Base-by-base conservation (phyloP, 805 yeast genomes). In the Ogataea philodendri region DNA sequence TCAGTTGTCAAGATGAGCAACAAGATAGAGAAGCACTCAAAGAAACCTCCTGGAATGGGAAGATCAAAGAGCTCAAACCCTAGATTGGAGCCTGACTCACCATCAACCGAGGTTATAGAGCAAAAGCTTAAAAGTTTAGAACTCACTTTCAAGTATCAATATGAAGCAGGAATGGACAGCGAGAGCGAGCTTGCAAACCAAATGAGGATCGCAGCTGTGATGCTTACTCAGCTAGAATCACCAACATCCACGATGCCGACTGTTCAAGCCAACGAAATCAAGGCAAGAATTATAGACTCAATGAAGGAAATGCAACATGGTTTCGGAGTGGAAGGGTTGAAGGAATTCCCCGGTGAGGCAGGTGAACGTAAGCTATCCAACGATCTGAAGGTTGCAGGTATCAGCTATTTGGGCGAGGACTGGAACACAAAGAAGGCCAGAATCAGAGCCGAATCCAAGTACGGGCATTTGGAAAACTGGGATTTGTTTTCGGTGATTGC, bases 191-290 rank as follows among this genome's bases (percentile, higher is more conserved):
- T 87, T 22, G 94, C 96, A 0, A 81, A 86, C 7, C 97, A 93
- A 59, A 86, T 93, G 90, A 74, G 97, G 48, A 89, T 95, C 17
- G 97, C 98, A 0, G 85, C 97, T 1, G 84, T 93, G 4, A 93
- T 93, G 95, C 65, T 93, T 17, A 78, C 88, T 7, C 98, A 93
- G 58, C 63, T 93, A 19, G 97, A 93, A 41, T 74, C 78, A 10
- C 50, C 62, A 5, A 48, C 37, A n/a, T 68, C 77, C 3, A 66
- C 74, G 9, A 54, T 74, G 26, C 67, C 86, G 3, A 66, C 71
- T 20, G 78, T 72, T 28, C 88, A 84, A 54, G 71, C 79, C 3
- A 71, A 72, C 10, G 72, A 76, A 11, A 83, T 87, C 63, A 67
- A 90, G 67, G 68, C 81, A 31, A 66, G 79, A 57, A 73, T 84